Evolutionary conservation across 176 grass and related monocot genomes (phyloP).

Genomic region (Thalia dealbata): DNA sequence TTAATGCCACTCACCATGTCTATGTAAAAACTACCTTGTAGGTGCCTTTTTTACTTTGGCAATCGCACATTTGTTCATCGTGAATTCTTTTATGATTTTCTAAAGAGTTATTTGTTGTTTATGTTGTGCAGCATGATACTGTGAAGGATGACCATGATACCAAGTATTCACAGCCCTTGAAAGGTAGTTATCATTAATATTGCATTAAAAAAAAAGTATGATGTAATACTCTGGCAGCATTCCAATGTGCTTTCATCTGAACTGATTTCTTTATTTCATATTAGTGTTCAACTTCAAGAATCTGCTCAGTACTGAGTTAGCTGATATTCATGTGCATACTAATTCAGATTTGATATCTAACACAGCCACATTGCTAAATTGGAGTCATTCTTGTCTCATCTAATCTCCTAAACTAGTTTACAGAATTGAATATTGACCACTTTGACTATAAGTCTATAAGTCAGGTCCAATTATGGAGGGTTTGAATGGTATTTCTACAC

Average conservation of each 20-base stretch:
- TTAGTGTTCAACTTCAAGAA: slow-evolving; percentile 2
- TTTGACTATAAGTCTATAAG: slow-evolving; percentile 10
- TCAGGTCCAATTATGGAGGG: slow-evolving; percentile 6
- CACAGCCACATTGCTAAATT: not conserved
- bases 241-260: too few relatives aligned
- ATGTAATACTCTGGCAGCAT: not conserved
- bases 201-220: not conserved
- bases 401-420: slow-evolving; percentile 3
- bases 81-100: not conserved
- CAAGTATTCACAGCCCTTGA: not conserved
- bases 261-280: too few relatives aligned
- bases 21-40: too few relatives aligned
- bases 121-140: slow-evolving; percentile 24
- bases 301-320: not conserved
- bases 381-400: not conserved
- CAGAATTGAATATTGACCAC: not conserved
- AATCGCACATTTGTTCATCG: not conserved
- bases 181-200: slow-evolving; percentile 15
- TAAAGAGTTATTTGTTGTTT: slow-evolving; percentile 9
- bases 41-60: not conserved
- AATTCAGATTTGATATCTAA: not conserved
- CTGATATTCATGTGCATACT: not conserved
- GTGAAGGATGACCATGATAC: slow-evolving; percentile 15
- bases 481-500: not conserved
- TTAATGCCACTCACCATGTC: too few relatives aligned